Base-by-base conservation (phyloP, 2,329 filamentous ascomycete genomes). In the Aspergillus piperis region DNA sequence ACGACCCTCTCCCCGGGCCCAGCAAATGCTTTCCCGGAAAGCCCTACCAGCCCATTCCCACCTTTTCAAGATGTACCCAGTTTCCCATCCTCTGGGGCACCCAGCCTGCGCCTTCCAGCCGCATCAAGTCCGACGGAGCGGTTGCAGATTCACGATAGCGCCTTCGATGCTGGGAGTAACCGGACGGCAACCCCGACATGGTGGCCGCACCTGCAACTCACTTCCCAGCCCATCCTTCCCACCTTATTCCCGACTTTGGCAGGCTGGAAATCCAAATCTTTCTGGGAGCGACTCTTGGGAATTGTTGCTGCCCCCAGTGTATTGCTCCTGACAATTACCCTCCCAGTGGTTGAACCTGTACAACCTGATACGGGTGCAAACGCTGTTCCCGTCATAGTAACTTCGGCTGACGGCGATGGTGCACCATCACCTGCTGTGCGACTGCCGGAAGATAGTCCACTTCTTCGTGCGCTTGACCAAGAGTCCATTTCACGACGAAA, bases 241-340 rank as follows among this genome's bases (percentile, higher is more conserved):
- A 93, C 90, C 0, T 77, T 99, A 0, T 96, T 98, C 67, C 95
- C 95, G 0, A 97, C 94, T 0, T 77, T 99, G 30, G 88, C 88
- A 64, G 88, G 84, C 25, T 99, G 94, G 92, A 81, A 77, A 47
- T 86, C 90, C 27, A 98, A 97, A 76, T 87, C 82, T n/a, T 75
- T 89, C n/a, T 92, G 88, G 87, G 93, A 94, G 68, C 92, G 90
- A 70, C 78, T 92, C 48, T 79, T 97, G 51, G 94, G 92, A 44
- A 69, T 95, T 10, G 83, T 96, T 39, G 93, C 93, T 7, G 88
- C 92, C n/a, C 91, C 93, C 1, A 96, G 90, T 68, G 92, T 99
- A 39, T 91, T 99, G 63, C 78, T 98, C 2, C 82, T 99, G 3
- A 94, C 94, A 0, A 87, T 95, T 50, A 99, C 95, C 0, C 77